These are phyloP conservation scores for Crotalaria pallida DNA, from an alignment of 306 rosid genomes.

Conservation along the genomic window DNA sequence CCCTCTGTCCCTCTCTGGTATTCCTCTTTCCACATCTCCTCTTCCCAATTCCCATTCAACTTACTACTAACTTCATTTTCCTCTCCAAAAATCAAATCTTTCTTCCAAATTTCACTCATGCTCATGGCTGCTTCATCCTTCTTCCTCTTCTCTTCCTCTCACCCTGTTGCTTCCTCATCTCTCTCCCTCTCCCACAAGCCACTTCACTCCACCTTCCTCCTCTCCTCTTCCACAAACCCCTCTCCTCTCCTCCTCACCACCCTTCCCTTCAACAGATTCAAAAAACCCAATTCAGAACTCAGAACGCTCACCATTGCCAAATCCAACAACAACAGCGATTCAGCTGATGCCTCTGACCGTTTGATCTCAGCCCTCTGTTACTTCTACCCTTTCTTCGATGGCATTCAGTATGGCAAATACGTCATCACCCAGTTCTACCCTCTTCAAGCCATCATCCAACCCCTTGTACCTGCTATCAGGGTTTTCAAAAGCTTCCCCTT, in stretches of 20 bases:
- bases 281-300: slow-evolving; percentile 28
- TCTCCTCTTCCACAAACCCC: background rate
- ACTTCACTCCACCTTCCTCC: slow-evolving; percentile 35
- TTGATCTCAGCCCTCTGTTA: slow-evolving; percentile 80
- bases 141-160: slow-evolving; percentile 29
- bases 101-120: no score
- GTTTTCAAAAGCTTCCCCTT: slow-evolving; percentile 90
- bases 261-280: slow-evolving; percentile 25
- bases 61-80: no score
- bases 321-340: slow-evolving; percentile 61
- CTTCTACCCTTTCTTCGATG: slow-evolving; percentile 92
- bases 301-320: slow-evolving; percentile 39
- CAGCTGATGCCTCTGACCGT: slow-evolving; percentile 71
- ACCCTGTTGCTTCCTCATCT: slow-evolving; percentile 34
- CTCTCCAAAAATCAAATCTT: no score
- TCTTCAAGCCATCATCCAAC: slow-evolving; percentile 60
- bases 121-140: slow-evolving; percentile 41
- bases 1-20: no score
- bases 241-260: slow-evolving; percentile 32
- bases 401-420: slow-evolving; percentile 78
- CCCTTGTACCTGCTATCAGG: slow-evolving; percentile 74
- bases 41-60: no score
- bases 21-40: no score
- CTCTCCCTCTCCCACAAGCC: slow-evolving; percentile 33
- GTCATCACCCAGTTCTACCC: slow-evolving; percentile 76